Conservation (phyloP, 2,329 filamentous ascomycete species). For the Fonsecaea monophora region DNA sequence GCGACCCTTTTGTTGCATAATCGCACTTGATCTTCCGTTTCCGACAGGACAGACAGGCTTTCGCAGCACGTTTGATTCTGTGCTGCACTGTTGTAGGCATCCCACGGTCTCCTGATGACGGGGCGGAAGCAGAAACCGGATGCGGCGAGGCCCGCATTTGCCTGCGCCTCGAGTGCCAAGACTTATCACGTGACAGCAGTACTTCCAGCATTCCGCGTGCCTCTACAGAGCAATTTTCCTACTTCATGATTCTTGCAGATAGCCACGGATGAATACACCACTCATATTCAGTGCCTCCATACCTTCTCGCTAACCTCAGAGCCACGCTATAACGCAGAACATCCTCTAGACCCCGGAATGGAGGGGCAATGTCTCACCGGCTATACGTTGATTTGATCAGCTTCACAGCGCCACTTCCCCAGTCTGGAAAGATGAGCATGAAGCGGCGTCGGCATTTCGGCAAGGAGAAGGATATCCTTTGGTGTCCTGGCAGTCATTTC, state of each 20-base stretch:
- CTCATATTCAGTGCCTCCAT: background rate
- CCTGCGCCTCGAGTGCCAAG: background rate
- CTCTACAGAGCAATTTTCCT: background rate
- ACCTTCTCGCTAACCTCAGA: background rate
- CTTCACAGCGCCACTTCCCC: background rate
- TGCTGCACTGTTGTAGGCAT: constrained; percentile 1
- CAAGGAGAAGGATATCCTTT: background rate
- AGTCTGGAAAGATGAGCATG: background rate
- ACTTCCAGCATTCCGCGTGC: background rate
- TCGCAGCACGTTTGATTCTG: constrained; percentile 7
- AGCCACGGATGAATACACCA: background rate
- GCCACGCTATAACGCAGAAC: background rate
- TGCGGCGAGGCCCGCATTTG: background rate
- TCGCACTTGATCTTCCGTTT: constrained; percentile 18
- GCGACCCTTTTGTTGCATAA: constrained; percentile 8
- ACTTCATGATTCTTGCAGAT: background rate
- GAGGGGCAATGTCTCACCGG: background rate
- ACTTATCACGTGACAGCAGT: background rate
- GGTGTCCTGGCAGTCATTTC: background rate
- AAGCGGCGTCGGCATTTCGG: background rate
- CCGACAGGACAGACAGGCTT: constrained; percentile 16
- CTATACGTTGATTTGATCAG: background rate
- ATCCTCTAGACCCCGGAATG: background rate
- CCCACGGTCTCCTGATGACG: background rate
- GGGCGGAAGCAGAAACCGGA: background rate